Base-by-base conservation (phyloP, 805 yeast species). In the Kluyveromyces aestuarii region DNA sequence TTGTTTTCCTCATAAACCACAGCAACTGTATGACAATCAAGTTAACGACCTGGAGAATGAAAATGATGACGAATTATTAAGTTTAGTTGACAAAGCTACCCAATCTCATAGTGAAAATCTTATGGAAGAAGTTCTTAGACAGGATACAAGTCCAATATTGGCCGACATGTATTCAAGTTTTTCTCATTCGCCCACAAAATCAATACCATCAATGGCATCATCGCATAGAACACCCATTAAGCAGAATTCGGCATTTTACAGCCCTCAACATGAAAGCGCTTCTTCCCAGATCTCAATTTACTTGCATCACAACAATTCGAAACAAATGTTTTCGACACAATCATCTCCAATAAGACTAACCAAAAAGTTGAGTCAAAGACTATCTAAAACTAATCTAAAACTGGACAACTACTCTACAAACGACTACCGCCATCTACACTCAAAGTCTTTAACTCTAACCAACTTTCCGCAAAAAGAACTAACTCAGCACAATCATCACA, bases 161-260 rank as follows among this genome's bases (percentile, higher is more conserved):
- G 55, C 52, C 21, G 43, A 48, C 3, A 36, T 49, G 7, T 50
- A 43, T 43, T 44, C 53, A 6, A 52, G 47, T 16, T 51, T 57
- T 16, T 52, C 55, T 36, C 67, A 64, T 49, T 64, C 69, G 1
- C 69, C 69, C 27, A 62, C 67, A 1, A 64, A 64, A 54, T 64
- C 69, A 10, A 50, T 64, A 25, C 54, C 54, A 9, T 64, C 68
- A 1, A 55, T 62, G 14, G 51, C 59, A 13, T 60, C 52, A 9
- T 37, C 39, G 10, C 13, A 19, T 16, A 33, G 27, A 18, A 43
- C 45, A 8, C 45, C 45, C 7, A 33, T 43, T 6, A 43, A 43
- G 16, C 36, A 33, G 8, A 33, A 43, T 19, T 2, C 39, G 9
- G 39, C 39, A 14, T 17, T 27, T 35, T 10, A 50, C 27, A 47